phyloP scores from a whole-genome alignment of 257 asterid genomes.

The Ocimum tenuiflorum region DNA sequence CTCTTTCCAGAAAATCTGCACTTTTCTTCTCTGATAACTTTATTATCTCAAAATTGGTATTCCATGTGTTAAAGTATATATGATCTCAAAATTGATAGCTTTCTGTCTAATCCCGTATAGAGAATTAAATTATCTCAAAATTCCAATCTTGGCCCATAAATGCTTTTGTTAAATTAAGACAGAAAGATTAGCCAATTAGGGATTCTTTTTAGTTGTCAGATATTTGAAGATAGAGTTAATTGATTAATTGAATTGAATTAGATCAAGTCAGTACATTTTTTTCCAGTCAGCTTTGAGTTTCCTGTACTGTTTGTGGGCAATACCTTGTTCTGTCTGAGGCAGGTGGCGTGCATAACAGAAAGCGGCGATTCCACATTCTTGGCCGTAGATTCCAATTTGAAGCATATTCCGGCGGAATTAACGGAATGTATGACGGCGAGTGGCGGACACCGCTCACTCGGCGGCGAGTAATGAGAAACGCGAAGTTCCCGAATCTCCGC shows the following conservation, averaged over 20 bases:
- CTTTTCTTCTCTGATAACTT: not conserved
- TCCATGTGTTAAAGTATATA: too few relatives aligned
- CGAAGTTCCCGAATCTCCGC: slow-evolving; percentile 49
- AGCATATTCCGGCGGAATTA: slow-evolving; percentile 47
- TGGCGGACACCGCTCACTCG: slow-evolving; percentile 94
- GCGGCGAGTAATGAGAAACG: slow-evolving; percentile 62
- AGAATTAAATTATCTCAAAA: not conserved
- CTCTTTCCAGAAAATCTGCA: not conserved
- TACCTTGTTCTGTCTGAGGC: slow-evolving; percentile 99
- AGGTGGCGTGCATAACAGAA: slow-evolving; percentile 67
- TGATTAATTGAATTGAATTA: slow-evolving; percentile 1
- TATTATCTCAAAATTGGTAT: not conserved
- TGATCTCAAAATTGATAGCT: not conserved
- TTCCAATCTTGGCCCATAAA: not conserved
- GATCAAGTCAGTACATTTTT: not conserved
- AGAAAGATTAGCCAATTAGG: slow-evolving; percentile 6
- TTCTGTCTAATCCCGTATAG: not conserved
- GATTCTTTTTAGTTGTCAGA: slow-evolving; percentile 1
- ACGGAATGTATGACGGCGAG: slow-evolving; percentile 77
- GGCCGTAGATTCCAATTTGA: slow-evolving; percentile 76
- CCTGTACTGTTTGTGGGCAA: slow-evolving; percentile 30
- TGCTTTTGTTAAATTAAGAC: not conserved
- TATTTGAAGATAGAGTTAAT: slow-evolving; percentile 6
- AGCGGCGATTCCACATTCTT: slow-evolving; percentile 61
- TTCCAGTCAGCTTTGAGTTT: slow-evolving; percentile 20